Evolutionary conservation across 257 asterid genomes (phyloP), one percentile per base, ranked within the genome.

Genomic region (Jaltomata sinuosa): DNA sequence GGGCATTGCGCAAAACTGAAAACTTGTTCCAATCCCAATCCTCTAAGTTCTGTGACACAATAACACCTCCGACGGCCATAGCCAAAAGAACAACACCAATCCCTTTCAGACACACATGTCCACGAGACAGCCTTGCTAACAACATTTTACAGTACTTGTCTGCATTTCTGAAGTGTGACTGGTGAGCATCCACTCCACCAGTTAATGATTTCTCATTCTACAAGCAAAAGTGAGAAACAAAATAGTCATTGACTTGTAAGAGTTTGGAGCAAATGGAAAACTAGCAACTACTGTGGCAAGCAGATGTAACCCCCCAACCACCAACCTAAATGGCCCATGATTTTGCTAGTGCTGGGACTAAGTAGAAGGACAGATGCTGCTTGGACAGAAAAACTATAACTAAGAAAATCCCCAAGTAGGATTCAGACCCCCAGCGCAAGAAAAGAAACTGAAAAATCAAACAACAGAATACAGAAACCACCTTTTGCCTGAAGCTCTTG

Each of bases 191-290:
- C 49, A 38, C 93, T 52, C 87, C 94, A 7, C 87, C 93, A 77
- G 84, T 88, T n/a, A 89, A 83, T 45, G 91, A 93, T 84, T 91
- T 88, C 91, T 91, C 94, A 64, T 94, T 96, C 99, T 96, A 90
- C 82, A 42, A 52, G 84, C 32, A 61, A 85, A 59, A 45, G 42
- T 16, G 0, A 18, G 68, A 22, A 3, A 45, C 64, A 42, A 45
- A 27, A 62, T 42, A 29, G 84, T 61, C 55, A 82, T 47, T 16
- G 62, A 76, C 62, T 45, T 27, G 42, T 50, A 76, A 27, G 40
- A 47, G 62, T 25, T 47, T 76, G 42, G 40, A 76, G 62, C 61
- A 76, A 76, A 47, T 45, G 40, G 25, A 76, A 47, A 65, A 45
- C 40, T 74, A 76, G 22, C 40, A 76, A 76, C 81, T 40, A 76